Percentiles rank a stretch among this genome's conserved stretches.
Evolutionary conservation across 2,329 filamentous ascomycete genomes (phyloP).

Genomic region (Polychaeton citri): DNA sequence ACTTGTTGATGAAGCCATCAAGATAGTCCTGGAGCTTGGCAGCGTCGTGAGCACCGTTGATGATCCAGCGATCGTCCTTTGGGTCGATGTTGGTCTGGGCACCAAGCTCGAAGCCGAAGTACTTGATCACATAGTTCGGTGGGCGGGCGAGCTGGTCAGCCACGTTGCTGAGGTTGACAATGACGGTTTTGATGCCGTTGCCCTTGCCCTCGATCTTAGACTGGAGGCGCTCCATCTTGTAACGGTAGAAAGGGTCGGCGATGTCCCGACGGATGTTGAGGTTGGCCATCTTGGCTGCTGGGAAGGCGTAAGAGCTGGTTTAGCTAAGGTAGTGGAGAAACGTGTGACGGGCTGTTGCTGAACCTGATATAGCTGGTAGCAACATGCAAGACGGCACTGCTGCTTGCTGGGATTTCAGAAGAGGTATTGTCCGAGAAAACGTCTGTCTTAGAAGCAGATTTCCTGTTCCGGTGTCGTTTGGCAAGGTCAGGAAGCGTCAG

Average conservation of each 20-base stretch:
- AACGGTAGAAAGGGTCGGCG: slow-evolving; percentile 97
- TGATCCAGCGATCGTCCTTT: slow-evolving; percentile 97
- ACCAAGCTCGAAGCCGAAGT: slow-evolving; percentile 97
- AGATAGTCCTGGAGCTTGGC: slow-evolving; percentile 95
- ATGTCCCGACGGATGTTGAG: slow-evolving; percentile 98
- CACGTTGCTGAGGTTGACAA: slow-evolving; percentile 92
- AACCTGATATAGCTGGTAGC: slow-evolving; percentile 25
- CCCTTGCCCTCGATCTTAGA: slow-evolving; percentile 99
- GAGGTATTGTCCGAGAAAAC: too few relatives aligned
- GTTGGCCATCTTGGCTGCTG: slow-evolving; percentile 74
- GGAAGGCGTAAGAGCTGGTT: slow-evolving; percentile 1
- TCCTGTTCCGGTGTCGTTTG: too few relatives aligned
- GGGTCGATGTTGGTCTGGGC: slow-evolving; percentile 98
- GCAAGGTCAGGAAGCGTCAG: too few relatives aligned
- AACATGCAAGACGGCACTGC: too few relatives aligned
- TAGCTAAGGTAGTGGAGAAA: background rate
- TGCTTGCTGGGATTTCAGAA: too few relatives aligned
- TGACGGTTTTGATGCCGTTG: slow-evolving; percentile 97
- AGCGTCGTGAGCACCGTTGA: slow-evolving; percentile 95
- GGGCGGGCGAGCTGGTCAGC: slow-evolving; percentile 84
- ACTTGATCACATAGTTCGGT: slow-evolving; percentile 95
- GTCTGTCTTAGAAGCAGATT: too few relatives aligned
- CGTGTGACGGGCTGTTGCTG: slow-evolving; percentile 4
- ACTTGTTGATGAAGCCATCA: slow-evolving; percentile 96
- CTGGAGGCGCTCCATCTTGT: slow-evolving; percentile 99